These are phyloP conservation scores for Thielaviopsis ethacetica DNA, from an alignment of 2,329 filamentous ascomycete genomes.

Conservation along the genomic window DNA sequence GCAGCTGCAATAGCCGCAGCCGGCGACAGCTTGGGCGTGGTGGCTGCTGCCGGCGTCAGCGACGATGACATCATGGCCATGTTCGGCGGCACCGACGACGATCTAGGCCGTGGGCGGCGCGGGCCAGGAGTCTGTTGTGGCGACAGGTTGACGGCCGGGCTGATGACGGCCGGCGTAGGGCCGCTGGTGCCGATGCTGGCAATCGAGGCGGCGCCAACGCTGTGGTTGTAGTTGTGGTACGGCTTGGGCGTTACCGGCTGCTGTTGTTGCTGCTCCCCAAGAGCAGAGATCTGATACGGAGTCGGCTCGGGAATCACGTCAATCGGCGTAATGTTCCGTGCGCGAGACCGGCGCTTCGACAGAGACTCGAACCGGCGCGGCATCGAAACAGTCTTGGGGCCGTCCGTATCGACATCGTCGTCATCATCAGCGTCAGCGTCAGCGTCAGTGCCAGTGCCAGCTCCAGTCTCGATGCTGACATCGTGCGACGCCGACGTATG, in stretches of 20 bases:
- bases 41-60: neutral
- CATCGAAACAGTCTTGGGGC: neutral
- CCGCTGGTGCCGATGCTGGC: neutral
- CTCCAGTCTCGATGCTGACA: neutral
- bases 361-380: neutral
- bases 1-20: neutral
- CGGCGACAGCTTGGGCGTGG: neutral
- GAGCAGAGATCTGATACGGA: slow-evolving; percentile 3
- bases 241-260: slow-evolving; percentile 1
- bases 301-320: slow-evolving; percentile 5
- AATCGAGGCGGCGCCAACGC: neutral
- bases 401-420: neutral
- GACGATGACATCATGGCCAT: slow-evolving; percentile 13
- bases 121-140: slow-evolving; percentile 1
- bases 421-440: neutral
- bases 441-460: too few relatives aligned
- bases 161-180: neutral
- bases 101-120: slow-evolving; percentile 14
- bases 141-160: neutral
- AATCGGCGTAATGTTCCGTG: slow-evolving; percentile 9
- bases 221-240: neutral
- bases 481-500: neutral
- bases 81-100: slow-evolving; percentile 21
- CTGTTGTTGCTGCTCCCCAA: slow-evolving; percentile 1
- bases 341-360: slow-evolving; percentile 5